Base-by-base conservation (phyloP, 2,329 filamentous ascomycete genomes). In the Calonectria hawksworthii region DNA sequence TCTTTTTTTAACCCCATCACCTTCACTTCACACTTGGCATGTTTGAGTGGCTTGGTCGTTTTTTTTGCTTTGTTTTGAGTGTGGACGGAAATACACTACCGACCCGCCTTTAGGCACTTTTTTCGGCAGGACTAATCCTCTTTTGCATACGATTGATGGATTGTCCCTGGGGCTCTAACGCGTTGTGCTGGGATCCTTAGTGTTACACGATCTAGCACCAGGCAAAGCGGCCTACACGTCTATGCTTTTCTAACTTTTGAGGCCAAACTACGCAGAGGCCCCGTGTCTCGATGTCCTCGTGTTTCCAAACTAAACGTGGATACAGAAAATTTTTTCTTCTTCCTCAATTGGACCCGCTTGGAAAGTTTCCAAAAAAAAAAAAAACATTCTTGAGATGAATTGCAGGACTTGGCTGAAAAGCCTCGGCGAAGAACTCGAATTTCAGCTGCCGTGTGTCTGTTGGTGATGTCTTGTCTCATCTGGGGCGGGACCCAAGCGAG, bases 181-280 rank as follows among this genome's bases (percentile, higher is more conserved):
- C 32, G 41, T 65, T 63, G 51, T 38, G 56, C 28, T 75, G 51
- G 66, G 56, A 69, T 61, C 76, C 67, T 38, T 80, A 52, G 63
- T 76, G 56, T 65, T 76, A 79, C 73, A 52, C 68, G 72, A 78
- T 78, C 77, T 75, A 61, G 61, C 68, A 76, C 68, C 56, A 44
- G 51, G 54, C 64, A 26, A 74, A 77, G 80, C 70, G 56, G 70
- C 75, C 30, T 76, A 73, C 56, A 75, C 61, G 64, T 68, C 54
- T 50, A 51, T 76, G 59, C 59, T 67, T 70, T 64, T 63, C 50
- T 47, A 36, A 54, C 44, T 63, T 52, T 34, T 50, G 56, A 68
- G 59, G 65, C 59, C 36, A 54, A 26, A 47, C 44, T 47, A 30
- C 69, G 51, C 28, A 72, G 61, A 30, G 66, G 56, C 64, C 59